These are phyloP conservation scores for Heimioporus sp. DNA, from an alignment of 768 basidiomycete species.

Conservation along the genomic window DNA sequence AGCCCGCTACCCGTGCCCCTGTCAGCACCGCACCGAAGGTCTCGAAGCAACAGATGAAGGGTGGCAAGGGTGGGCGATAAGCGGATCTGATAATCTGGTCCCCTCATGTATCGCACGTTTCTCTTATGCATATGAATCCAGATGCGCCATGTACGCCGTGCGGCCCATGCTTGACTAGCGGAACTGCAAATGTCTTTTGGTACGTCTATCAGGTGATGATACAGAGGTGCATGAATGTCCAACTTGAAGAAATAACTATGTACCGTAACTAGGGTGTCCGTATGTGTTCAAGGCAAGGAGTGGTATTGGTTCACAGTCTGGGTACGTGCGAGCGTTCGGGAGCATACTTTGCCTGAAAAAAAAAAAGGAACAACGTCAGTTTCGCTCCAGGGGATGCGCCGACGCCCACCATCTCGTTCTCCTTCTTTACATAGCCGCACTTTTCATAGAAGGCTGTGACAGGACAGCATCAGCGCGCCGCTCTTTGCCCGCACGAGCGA, in stretches of 20 bases:
- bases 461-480: slow-evolving; percentile 7
- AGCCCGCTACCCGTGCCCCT: slow-evolving; percentile 54
- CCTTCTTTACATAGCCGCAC: slow-evolving; percentile 90
- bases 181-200: too few species aligned
- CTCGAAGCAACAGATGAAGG: slow-evolving; percentile 97
- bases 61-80: slow-evolving; percentile 77
- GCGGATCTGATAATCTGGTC: slow-evolving; percentile 2
- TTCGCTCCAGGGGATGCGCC: neutral
- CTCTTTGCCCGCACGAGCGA: slow-evolving; percentile 1
- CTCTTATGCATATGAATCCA: slow-evolving; percentile 13
- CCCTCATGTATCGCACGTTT: slow-evolving; percentile 25
- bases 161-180: neutral
- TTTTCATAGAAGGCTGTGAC: slow-evolving; percentile 91
- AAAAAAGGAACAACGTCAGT: slow-evolving; percentile 1
- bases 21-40: slow-evolving; percentile 73
- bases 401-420: slow-evolving; percentile 80
- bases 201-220: slow-evolving; percentile 6
- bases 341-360: slow-evolving; percentile 56
- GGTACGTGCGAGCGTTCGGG: slow-evolving; percentile 32
- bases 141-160: slow-evolving; percentile 12
- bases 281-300: neutral
- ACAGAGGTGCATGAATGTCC: slow-evolving; percentile 15
- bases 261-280: slow-evolving; percentile 12
- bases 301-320: slow-evolving; percentile 15
- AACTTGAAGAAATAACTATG: slow-evolving; percentile 3